Evolutionary conservation across 495 filamentous ascomycete species (phyloP).

Genomic region (Elasticomyces elasticus): DNA sequence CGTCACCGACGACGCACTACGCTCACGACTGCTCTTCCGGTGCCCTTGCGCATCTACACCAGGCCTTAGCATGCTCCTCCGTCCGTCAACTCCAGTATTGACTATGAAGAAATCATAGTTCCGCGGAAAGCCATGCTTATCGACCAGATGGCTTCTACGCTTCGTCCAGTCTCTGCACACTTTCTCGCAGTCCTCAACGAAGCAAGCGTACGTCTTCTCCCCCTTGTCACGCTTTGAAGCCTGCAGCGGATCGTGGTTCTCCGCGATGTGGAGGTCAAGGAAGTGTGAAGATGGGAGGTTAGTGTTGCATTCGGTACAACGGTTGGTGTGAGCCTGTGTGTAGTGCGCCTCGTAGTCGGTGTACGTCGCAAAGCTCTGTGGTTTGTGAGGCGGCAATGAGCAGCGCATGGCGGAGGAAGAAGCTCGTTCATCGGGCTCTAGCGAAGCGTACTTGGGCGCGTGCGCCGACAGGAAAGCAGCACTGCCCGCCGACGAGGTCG

Average conservation of each 20-base stretch:
- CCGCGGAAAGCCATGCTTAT: constrained; percentile 87
- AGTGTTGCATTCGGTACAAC: constrained; percentile 70
- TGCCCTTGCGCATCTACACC: constrained; percentile 18
- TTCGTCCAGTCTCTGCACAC: constrained; percentile 78
- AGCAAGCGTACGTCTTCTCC: constrained; percentile 87
- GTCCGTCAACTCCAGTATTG: constrained; percentile 76
- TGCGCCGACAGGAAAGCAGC: not conserved
- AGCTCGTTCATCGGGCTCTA: not conserved
- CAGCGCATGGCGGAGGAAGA: constrained; percentile 53
- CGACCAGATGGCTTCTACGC: constrained; percentile 74
- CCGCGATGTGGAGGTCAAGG: constrained; percentile 75
- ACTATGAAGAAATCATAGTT: constrained; percentile 87
- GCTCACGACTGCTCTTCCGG: constrained; percentile 20
- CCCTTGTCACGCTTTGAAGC: constrained; percentile 62
- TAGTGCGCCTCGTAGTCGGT: constrained; percentile 86
- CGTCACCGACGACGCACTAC: constrained; percentile 16
- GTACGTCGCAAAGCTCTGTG: constrained; percentile 59
- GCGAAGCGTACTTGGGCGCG: constrained; percentile 17
- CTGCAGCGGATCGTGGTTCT: constrained; percentile 77
- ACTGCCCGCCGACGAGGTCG: not conserved
- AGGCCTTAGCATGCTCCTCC: constrained; percentile 61
- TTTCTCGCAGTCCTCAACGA: constrained; percentile 78
- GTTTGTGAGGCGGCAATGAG: constrained; percentile 68
- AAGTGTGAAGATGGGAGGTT: constrained; percentile 46
- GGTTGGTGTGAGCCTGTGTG: constrained; percentile 65